Evolutionary conservation across 495 filamentous ascomycete species (phyloP).

Genomic region (Hypoxylon lenormandii): DNA sequence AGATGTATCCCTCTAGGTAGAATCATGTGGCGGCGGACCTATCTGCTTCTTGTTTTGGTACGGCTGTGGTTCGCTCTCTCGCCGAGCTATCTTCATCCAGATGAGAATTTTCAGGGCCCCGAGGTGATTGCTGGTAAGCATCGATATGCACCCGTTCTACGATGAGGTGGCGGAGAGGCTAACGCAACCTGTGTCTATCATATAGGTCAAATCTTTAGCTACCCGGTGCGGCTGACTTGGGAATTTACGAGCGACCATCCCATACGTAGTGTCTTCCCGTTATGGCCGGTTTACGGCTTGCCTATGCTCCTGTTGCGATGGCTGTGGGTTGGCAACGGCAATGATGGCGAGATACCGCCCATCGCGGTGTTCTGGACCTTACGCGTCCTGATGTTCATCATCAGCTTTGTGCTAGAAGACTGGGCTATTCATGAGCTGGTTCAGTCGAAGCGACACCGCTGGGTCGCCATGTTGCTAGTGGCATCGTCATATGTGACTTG

Average conservation of each 20-base stretch:
- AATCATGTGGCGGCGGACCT: slow-evolving; percentile 90
- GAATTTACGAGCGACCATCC: slow-evolving; percentile 88
- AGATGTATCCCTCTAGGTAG: slow-evolving; percentile 34
- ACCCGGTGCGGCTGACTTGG: slow-evolving; percentile 88
- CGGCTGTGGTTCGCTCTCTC: slow-evolving; percentile 93
- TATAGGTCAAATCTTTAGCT: slow-evolving; percentile 86
- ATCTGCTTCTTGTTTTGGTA: slow-evolving; percentile 83
- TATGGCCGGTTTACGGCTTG: slow-evolving; percentile 93
- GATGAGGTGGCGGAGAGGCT: slow-evolving; percentile 22
- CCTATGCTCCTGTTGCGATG: slow-evolving; percentile 91
- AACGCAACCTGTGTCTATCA: slow-evolving; percentile 21
- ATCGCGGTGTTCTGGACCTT: slow-evolving; percentile 87
- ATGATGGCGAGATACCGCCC: slow-evolving; percentile 70
- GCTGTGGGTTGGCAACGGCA: slow-evolving; percentile 76
- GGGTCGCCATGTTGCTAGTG: slow-evolving; percentile 78
- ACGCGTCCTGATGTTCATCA: slow-evolving; percentile 86
- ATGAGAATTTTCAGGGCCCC: slow-evolving; percentile 98
- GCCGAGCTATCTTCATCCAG: slow-evolving; percentile 96
- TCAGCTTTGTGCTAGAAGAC: slow-evolving; percentile 96
- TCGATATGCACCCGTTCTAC: slow-evolving; percentile 2
- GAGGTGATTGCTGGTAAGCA: slow-evolving; percentile 93
- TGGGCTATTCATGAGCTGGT: slow-evolving; percentile 95
- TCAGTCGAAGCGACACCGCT: slow-evolving; percentile 76
- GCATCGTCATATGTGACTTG: slow-evolving; percentile 98
- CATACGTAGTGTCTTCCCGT: slow-evolving; percentile 92